Evolutionary conservation across 2,329 filamentous ascomycete genomes (phyloP).

Genomic region (Pseudopyrenochaeta lycopersici): DNA sequence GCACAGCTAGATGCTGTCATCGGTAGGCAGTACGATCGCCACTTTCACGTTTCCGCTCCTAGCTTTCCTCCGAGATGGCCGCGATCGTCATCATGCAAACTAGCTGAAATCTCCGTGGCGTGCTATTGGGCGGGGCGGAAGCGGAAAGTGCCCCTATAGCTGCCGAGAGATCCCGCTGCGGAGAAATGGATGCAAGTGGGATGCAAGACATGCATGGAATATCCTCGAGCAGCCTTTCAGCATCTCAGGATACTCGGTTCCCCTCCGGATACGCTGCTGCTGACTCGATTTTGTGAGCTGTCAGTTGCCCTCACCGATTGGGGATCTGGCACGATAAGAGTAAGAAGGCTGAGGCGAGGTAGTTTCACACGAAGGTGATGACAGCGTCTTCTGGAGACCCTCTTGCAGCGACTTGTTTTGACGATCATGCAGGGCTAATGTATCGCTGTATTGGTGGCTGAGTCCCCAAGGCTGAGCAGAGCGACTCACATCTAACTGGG

Average conservation of each 20-base stretch:
- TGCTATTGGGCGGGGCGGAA: slow-evolving; percentile 22
- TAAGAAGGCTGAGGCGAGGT: slow-evolving; percentile 2
- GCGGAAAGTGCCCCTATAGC: slow-evolving; percentile 15
- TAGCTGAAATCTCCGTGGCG: slow-evolving; percentile 15
- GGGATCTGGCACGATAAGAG: slow-evolving; percentile 23
- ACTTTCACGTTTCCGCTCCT: slow-evolving; percentile 6
- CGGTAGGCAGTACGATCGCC: background rate
- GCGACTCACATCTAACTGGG: slow-evolving; percentile 10
- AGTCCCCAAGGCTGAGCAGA: slow-evolving; percentile 28
- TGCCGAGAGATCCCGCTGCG: slow-evolving; percentile 33
- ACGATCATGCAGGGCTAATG: slow-evolving; percentile 50
- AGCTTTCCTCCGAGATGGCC: slow-evolving; percentile 10
- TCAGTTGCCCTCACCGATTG: slow-evolving; percentile 10
- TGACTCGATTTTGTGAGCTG: slow-evolving; percentile 8
- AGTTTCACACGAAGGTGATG: slow-evolving; percentile 29
- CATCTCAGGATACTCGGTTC: slow-evolving; percentile 16
- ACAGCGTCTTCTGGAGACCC: slow-evolving; percentile 28
- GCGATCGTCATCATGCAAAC: slow-evolving; percentile 14
- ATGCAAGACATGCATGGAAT: slow-evolving; percentile 11
- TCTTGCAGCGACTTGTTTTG: slow-evolving; percentile 28
- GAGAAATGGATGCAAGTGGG: slow-evolving; percentile 13
- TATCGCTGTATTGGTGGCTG: slow-evolving; percentile 50
- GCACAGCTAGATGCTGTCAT: slow-evolving; percentile 2
- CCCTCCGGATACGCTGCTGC: slow-evolving; percentile 20
- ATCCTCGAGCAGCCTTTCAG: background rate